phyloP scores from a whole-genome alignment of 257 asterid genomes.

The Solanum commersonii region DNA sequence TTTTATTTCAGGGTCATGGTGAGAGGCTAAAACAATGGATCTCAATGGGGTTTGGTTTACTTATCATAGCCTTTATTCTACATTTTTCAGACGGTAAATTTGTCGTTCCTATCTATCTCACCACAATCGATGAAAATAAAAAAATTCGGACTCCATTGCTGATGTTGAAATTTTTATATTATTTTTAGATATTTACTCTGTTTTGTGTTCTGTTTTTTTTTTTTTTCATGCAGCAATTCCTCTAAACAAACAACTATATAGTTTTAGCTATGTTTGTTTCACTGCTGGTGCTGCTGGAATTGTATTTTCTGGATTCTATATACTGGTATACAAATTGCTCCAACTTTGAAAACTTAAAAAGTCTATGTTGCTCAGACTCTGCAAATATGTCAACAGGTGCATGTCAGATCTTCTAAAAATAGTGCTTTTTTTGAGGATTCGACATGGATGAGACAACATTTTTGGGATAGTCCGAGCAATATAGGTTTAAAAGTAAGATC shows the following conservation, averaged over 20 bases:
- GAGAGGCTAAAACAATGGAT: conserved; percentile 88
- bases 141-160: not conserved
- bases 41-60: conserved; percentile 52
- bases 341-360: not conserved
- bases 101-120: not conserved
- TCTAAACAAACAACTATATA: conserved; percentile 81
- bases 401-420: not conserved
- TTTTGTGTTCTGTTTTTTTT: not conserved
- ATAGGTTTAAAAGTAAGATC: not conserved
- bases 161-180: not conserved
- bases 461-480: not conserved
- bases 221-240: conserved; percentile 55
- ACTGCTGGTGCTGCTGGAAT: conserved; percentile 92
- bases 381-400: not conserved
- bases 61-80: conserved; percentile 44
- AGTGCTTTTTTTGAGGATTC: not conserved
- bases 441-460: not conserved
- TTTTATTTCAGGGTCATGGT: conserved; percentile 42
- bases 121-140: not conserved
- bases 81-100: conserved; percentile 75
- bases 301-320: conserved; percentile 58
- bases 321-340: conserved; percentile 38
- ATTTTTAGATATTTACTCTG: not conserved
- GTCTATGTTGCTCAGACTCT: not conserved
- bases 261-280: conserved; percentile 83